Evolutionary conservation across 176 grass and related monocot species (phyloP).

Genomic region (Avena eriantha): DNA sequence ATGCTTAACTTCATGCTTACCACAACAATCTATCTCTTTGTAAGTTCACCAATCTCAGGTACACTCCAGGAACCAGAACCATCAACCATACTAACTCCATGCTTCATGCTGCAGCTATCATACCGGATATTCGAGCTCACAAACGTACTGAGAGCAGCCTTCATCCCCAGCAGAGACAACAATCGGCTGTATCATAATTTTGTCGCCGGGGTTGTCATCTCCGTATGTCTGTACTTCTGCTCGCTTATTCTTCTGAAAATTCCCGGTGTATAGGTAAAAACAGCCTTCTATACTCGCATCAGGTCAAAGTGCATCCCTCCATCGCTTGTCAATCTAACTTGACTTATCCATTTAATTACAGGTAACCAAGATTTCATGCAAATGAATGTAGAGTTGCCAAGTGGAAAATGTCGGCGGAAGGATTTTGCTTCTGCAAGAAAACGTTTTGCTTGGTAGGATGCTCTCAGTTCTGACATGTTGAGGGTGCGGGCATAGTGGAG

Average conservation of each 20-base stretch:
- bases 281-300: neutral
- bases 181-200: conserved; percentile 83
- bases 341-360: neutral
- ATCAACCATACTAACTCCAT: conserved; percentile 32
- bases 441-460: conserved; percentile 36
- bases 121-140: conserved; percentile 75
- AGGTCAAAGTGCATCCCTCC: neutral
- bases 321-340: neutral
- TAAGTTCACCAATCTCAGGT: conserved; percentile 43
- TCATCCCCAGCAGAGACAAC: conserved; percentile 83
- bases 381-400: conserved; percentile 27
- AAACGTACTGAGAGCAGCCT: conserved; percentile 59
- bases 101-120: conserved; percentile 66
- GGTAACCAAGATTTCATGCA: neutral
- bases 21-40: conserved; percentile 82
- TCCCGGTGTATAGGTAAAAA: conserved; percentile 70
- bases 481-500: no score
- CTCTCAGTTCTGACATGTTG: neutral
- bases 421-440: neutral
- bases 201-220: conserved; percentile 66
- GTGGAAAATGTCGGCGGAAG: neutral
- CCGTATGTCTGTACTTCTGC: conserved; percentile 68
- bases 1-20: conserved; percentile 99
- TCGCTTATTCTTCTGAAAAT: conserved; percentile 88
- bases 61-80: neutral